Evolutionary conservation across 129 eudicot genomes (phyloP), one percentile per base, ranked within the genome.

Genomic region (Glebionis coronaria): DNA sequence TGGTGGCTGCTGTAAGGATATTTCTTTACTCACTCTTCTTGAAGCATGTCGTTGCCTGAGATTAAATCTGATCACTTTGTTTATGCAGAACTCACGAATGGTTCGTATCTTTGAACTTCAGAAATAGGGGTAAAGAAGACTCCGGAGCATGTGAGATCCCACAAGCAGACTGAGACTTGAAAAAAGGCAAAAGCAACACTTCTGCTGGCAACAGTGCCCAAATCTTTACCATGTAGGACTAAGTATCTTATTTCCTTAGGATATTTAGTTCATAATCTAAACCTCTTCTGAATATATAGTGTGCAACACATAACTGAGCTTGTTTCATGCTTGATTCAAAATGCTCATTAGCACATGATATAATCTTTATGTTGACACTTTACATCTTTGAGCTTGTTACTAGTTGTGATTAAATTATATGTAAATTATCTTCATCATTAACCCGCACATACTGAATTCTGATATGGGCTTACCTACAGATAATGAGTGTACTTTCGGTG

Each of bases 401-500:
- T 13, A 12, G 40, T 28, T 54, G 21, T 27, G 0, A 25, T 9
- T 58, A 16, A 27, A 3, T 18, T 63, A 14, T 21, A 42, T 3
- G 46, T 65, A 47, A 49, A 25, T 4, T 47, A n/a, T 4, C 2
- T 8, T 56, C 45, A 65, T 49, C 35, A 25, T 52, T 76, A 23
- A 35, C 51, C 53, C 44, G 44, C n/a, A 9, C 54, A 20, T 15
- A 31, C 55, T 20, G 12, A 56, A 29, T 49, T 47, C 31, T 67
- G 31, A 23, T 63, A 4, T 52, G 68, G 59, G 25, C 44, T 77
- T 50, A 74, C 59, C 61, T 82, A 80, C 97, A 94, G 99, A 94
- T 97, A 28, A 94, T 94, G 99, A 94, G 97, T 53, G 97, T 89
- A 61, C 97, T 94, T 64, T 66, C 99, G 40, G 95, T 84, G 61